These are phyloP conservation scores for Botrytis aclada DNA, from an alignment of 2,329 filamentous ascomycete species.

Conservation along the genomic window DNA sequence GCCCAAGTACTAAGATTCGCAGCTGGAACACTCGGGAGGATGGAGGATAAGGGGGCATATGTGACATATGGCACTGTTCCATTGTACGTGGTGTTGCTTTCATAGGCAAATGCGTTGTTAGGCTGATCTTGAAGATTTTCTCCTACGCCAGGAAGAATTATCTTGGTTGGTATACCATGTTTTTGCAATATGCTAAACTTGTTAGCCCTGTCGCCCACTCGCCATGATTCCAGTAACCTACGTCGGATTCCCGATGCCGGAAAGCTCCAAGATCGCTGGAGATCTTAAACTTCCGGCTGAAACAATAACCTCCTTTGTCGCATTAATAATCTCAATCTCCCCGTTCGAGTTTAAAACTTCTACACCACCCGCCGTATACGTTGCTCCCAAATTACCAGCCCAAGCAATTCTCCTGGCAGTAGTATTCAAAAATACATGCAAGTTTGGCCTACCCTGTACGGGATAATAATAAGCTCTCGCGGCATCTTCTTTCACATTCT, in stretches of 20 bases:
- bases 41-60: constrained; percentile 23
- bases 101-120: constrained; percentile 19
- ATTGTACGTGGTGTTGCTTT: constrained; percentile 26
- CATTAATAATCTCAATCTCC: constrained; percentile 26
- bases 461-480: constrained; percentile 29
- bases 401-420: constrained; percentile 23
- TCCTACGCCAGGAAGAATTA: constrained; percentile 27
- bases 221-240: not conserved
- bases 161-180: constrained; percentile 19
- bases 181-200: constrained; percentile 22
- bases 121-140: constrained; percentile 35
- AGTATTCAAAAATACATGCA: constrained; percentile 25
- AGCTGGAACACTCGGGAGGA: constrained; percentile 22
- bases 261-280: constrained; percentile 40
- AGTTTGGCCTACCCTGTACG: constrained; percentile 21
- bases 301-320: constrained; percentile 36
- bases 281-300: constrained; percentile 33
- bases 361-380: constrained; percentile 41
- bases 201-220: not conserved
- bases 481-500: constrained; percentile 26
- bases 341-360: constrained; percentile 25
- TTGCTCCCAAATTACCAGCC: constrained; percentile 17
- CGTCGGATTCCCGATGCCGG: constrained; percentile 36
- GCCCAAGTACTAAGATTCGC: constrained; percentile 2
- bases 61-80: constrained; percentile 23